Percentiles rank a stretch among this genome's conserved stretches.
These are phyloP conservation scores for Lentinula aciculospora DNA, from an alignment of 768 basidiomycete species.

Conservation along the genomic window DNA sequence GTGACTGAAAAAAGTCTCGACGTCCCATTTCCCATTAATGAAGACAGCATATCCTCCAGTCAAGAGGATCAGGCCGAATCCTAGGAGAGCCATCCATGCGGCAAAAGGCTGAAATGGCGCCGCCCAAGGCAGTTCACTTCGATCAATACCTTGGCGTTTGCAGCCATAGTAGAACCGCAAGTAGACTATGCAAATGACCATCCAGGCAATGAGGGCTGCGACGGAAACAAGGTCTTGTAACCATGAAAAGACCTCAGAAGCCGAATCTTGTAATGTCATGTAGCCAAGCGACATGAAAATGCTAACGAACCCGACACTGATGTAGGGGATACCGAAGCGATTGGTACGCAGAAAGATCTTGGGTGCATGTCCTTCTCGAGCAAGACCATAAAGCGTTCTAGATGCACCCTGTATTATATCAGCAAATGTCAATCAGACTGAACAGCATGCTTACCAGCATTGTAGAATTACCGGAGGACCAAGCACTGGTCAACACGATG, in stretches of 20 bases:
- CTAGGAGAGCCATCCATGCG: conserved; percentile 28
- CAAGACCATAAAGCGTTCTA: conserved; percentile 47
- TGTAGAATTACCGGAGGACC: conserved; percentile 59
- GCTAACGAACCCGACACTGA: conserved; percentile 29
- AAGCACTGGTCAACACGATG: conserved; percentile 62
- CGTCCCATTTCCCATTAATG: conserved; percentile 8
- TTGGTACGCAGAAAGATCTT: conserved; percentile 38
- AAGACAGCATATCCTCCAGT: conserved; percentile 21
- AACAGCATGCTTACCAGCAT: conserved; percentile 13
- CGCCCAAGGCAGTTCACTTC: conserved; percentile 15
- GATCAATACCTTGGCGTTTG: conserved; percentile 14
- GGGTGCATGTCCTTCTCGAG: conserved; percentile 47
- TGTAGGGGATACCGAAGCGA: conserved; percentile 41
- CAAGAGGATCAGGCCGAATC: conserved; percentile 14
- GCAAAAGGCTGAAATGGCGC: conserved; percentile 31
- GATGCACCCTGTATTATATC: conserved; percentile 36
- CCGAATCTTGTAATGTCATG: conserved; percentile 3
- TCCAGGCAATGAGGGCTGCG: conserved; percentile 3
- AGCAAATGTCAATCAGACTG: not conserved
- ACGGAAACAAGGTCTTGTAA: conserved; percentile 1
- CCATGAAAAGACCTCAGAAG: conserved; percentile 7
- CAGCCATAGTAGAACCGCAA: conserved; percentile 2
- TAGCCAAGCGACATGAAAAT: conserved; percentile 10
- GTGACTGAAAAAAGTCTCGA: conserved; percentile 11
- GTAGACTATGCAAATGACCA: conserved; percentile 1